phyloP scores from a whole-genome alignment of 2,329 filamentous ascomycete species.

The Trichophaea hybrida region DNA sequence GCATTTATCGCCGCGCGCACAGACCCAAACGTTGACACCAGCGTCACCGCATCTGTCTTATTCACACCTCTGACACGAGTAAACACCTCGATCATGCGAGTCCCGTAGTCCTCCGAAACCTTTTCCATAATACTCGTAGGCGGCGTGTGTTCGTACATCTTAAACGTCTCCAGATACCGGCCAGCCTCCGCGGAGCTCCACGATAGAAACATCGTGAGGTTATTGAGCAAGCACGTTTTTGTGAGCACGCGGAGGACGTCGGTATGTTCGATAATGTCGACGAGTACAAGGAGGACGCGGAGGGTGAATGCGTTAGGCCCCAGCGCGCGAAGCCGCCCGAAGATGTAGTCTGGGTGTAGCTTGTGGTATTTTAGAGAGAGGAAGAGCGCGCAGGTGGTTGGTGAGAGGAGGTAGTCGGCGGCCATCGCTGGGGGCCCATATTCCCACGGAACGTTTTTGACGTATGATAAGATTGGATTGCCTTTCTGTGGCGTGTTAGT shows the following conservation, averaged over 20 bases:
- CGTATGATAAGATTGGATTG: slow-evolving; percentile 74
- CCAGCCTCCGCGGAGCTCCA: slow-evolving; percentile 92
- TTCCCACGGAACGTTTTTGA: slow-evolving; percentile 80
- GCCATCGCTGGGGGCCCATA: slow-evolving; percentile 71
- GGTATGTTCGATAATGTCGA: slow-evolving; percentile 88
- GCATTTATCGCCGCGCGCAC: slow-evolving; percentile 77
- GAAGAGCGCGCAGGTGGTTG: slow-evolving; percentile 82
- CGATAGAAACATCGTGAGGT: slow-evolving; percentile 79
- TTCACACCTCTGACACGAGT: slow-evolving; percentile 82
- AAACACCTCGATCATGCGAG: slow-evolving; percentile 81
- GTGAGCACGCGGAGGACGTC: slow-evolving; percentile 76
- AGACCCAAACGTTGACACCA: slow-evolving; percentile 87
- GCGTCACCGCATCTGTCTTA: slow-evolving; percentile 79
- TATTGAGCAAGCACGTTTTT: slow-evolving; percentile 84
- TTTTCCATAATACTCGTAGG: slow-evolving; percentile 68
- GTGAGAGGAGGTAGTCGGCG: slow-evolving; percentile 78
- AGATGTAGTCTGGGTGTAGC: slow-evolving; percentile 94
- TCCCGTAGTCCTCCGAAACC: slow-evolving; percentile 69
- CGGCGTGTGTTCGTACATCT: slow-evolving; percentile 81
- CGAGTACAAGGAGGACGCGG: slow-evolving; percentile 74
- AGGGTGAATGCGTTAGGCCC: slow-evolving; percentile 82
- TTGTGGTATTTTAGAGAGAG: slow-evolving; percentile 89
- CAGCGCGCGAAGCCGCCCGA: slow-evolving; percentile 73
- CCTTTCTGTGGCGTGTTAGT: slow-evolving; percentile 54
- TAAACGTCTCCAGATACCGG: slow-evolving; percentile 87